Evolutionary conservation across 116 monocot genomes (phyloP).

Genomic region (Phalaenopsis hybrid): DNA sequence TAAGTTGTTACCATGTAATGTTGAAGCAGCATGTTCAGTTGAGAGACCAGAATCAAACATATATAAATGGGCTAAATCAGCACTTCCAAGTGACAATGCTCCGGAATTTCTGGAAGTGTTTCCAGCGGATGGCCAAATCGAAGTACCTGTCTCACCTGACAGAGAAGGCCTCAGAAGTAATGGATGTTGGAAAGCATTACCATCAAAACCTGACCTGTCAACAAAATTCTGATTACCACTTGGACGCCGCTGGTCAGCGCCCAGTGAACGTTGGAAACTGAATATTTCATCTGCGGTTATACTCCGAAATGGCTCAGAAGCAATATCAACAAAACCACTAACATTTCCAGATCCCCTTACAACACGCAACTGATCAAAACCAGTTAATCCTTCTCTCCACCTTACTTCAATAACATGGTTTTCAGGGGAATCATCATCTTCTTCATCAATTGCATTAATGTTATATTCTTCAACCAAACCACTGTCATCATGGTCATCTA

Average conservation of each 20-base stretch:
- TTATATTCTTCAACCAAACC: conserved; percentile 57
- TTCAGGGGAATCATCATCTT: conserved; percentile 43
- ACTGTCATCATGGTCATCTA: conserved; percentile 63
- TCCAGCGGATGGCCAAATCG: conserved; percentile 35
- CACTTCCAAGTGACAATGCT: conserved; percentile 31
- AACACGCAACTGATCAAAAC: conserved; percentile 49
- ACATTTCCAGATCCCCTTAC: conserved; percentile 43
- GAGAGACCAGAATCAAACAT: conserved; percentile 53
- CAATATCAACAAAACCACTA: conserved; percentile 53
- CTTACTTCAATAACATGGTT: conserved; percentile 75
- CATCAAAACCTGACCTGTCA: conserved; percentile 37
- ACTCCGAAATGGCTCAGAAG: conserved; percentile 56
- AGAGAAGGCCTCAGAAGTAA: conserved; percentile 49
- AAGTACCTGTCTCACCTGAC: conserved; percentile 23
- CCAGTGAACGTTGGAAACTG: conserved; percentile 45
- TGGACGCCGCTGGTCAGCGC: conserved; percentile 50
- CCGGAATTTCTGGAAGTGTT: conserved; percentile 41
- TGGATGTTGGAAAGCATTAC: conserved; percentile 60
- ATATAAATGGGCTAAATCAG: conserved; percentile 41
- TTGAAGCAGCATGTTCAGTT: conserved; percentile 40
- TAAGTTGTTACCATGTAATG: conserved; percentile 50
- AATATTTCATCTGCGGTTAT: conserved; percentile 45
- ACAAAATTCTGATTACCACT: conserved; percentile 33
- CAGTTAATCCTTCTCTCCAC: conserved; percentile 56
- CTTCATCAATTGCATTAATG: conserved; percentile 66